These are phyloP conservation scores for Apiospora saccharicola DNA, from an alignment of 2,329 filamentous ascomycete genomes.

Conservation along the genomic window DNA sequence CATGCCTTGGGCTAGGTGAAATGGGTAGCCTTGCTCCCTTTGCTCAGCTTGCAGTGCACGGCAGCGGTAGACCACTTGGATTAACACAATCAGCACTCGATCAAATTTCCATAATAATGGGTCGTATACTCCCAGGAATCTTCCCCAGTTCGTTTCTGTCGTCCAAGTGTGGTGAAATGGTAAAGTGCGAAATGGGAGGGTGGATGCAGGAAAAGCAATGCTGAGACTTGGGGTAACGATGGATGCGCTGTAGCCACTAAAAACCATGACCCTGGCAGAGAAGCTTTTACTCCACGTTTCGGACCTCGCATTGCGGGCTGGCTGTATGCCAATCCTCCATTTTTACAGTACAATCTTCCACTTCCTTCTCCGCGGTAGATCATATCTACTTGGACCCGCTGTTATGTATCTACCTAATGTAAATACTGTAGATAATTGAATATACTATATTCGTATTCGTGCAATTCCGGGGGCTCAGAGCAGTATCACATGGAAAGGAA, in stretches of 20 bases:
- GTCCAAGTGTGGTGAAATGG: background rate
- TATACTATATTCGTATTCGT: background rate
- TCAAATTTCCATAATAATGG: background rate
- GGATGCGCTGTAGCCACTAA: slow-evolving; percentile 12
- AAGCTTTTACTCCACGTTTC: slow-evolving; percentile 12
- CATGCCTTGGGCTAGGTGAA: no score
- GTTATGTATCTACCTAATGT: background rate
- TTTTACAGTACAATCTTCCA: background rate
- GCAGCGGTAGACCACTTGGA: background rate
- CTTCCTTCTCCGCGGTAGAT: background rate
- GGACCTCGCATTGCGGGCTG: background rate
- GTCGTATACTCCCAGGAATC: background rate
- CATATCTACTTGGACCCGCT: background rate
- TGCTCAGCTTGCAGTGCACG: no score
- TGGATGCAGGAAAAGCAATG: background rate
- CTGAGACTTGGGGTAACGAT: background rate
- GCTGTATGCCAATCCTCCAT: background rate
- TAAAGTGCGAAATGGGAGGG: background rate
- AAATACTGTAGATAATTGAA: background rate
- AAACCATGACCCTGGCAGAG: background rate
- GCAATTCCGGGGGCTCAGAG: background rate
- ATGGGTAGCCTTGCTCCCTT: background rate
- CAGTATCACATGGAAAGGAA: background rate
- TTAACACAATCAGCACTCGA: background rate
- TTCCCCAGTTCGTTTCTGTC: background rate